phyloP scores from a whole-genome alignment of 2,329 filamentous ascomycete genomes.

The Ceratocystis variospora region DNA sequence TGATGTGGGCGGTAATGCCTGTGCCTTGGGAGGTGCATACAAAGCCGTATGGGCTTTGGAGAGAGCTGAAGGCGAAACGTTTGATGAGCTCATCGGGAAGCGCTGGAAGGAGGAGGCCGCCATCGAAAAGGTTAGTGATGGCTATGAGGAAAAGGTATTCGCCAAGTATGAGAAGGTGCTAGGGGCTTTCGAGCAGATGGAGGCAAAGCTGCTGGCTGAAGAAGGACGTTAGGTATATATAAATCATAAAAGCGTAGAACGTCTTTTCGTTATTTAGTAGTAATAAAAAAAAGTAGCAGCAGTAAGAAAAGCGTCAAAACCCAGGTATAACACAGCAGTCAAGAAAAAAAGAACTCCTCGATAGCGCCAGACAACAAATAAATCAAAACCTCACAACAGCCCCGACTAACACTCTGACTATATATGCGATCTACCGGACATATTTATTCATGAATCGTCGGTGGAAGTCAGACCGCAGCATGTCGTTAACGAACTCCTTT shows the following conservation, averaged over 20 bases:
- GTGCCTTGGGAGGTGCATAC: constrained; percentile 84
- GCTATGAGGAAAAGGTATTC: constrained; percentile 63
- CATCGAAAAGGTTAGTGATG: constrained; percentile 67
- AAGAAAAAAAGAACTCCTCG: not conserved
- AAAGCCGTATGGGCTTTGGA: constrained; percentile 91
- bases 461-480: constrained; percentile 91
- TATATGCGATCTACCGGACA: constrained; percentile 33
- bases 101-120: constrained; percentile 79
- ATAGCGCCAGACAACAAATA: constrained; percentile 15
- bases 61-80: constrained; percentile 53
- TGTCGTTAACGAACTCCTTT: constrained; percentile 96
- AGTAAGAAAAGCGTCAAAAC: not conserved
- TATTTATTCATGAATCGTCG: constrained; percentile 83
- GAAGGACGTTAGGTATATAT: constrained; percentile 22
- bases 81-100: constrained; percentile 72
- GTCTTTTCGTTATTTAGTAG: not conserved
- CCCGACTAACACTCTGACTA: not conserved
- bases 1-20: constrained; percentile 89
- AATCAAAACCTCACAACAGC: constrained; percentile 13
- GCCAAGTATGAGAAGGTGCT: constrained; percentile 65
- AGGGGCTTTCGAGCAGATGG: constrained; percentile 63
- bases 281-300: too few species aligned
- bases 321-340: not conserved
- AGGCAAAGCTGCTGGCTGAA: constrained; percentile 41
- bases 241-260: not conserved